Conservation (phyloP, 2,329 filamentous ascomycete species). For the Ophiobolus disseminans region DNA sequence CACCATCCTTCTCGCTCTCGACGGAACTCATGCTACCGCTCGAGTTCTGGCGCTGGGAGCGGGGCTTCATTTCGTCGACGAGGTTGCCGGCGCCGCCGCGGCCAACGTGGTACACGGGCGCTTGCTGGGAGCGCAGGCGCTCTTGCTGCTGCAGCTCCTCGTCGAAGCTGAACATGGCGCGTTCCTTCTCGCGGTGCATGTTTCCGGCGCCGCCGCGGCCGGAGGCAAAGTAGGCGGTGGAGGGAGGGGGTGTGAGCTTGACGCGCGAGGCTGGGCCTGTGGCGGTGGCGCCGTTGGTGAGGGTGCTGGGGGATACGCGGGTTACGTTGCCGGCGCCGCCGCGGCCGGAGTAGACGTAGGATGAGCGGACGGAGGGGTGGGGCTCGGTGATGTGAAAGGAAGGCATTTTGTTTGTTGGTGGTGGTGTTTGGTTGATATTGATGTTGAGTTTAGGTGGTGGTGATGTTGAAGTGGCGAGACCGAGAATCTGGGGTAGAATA, state of each 20-base stretch:
- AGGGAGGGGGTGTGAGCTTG: conserved; percentile 56
- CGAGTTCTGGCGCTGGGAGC: conserved; percentile 36
- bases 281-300: conserved; percentile 57
- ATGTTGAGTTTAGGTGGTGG: conserved; percentile 11
- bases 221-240: conserved; percentile 64
- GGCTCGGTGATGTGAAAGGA: conserved; percentile 66
- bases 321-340: conserved; percentile 67
- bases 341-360: conserved; percentile 65
- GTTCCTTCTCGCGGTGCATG: conserved; percentile 61
- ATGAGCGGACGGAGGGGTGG: conserved; percentile 63
- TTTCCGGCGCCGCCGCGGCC: conserved; percentile 74
- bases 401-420: conserved; percentile 43
- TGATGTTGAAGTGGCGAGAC: conserved; percentile 15
- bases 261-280: conserved; percentile 58
- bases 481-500: conserved; percentile 19
- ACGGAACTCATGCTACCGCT: conserved; percentile 31
- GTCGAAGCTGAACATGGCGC: conserved; percentile 72
- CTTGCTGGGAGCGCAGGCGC: conserved; percentile 60
- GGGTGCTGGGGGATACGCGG: conserved; percentile 61
- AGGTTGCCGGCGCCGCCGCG: conserved; percentile 67
- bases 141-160: conserved; percentile 68
- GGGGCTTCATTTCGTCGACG: conserved; percentile 49
- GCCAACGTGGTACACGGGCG: conserved; percentile 69
- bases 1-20: conserved; percentile 8
- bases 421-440: conserved; percentile 5